These are phyloP conservation scores for Scorias spongiosa DNA, from an alignment of 2,329 filamentous ascomycete genomes.

Conservation along the genomic window DNA sequence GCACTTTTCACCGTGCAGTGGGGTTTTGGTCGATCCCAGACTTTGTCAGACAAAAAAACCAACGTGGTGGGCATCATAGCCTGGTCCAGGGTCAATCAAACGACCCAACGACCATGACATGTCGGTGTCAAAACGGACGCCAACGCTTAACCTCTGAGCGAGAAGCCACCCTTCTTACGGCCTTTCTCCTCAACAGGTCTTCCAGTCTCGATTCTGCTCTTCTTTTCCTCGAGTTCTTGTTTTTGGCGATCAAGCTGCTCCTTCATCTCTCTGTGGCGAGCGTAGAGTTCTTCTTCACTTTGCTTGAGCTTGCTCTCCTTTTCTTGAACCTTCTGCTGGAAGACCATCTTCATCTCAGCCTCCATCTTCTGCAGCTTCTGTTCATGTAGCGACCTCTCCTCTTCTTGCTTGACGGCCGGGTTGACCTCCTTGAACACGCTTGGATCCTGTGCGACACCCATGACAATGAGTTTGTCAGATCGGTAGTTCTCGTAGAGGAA, in stretches of 20 bases:
- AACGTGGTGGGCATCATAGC: too few relatives aligned
- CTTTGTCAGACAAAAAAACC: too few relatives aligned
- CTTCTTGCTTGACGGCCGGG: conserved; percentile 98
- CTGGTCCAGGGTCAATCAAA: too few relatives aligned
- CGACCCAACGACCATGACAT: too few relatives aligned
- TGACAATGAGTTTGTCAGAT: conserved; percentile 95
- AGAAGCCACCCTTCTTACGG: conserved; percentile 77
- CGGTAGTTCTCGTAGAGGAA: conserved; percentile 98
- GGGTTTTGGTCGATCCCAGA: too few relatives aligned
- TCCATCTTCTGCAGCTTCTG: conserved; percentile 99
- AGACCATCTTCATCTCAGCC: conserved; percentile 99
- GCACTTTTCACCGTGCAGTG: too few relatives aligned
- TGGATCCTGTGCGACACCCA: conserved; percentile 97
- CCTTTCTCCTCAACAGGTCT: conserved; percentile 92
- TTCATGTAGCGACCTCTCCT: conserved; percentile 94
- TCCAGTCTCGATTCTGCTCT: conserved; percentile 83
- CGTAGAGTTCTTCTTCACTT: conserved; percentile 97
- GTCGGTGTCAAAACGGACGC: not conserved
- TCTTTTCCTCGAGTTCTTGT: conserved; percentile 95
- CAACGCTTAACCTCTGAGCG: conserved; percentile 47
- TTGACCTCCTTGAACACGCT: conserved; percentile 99
- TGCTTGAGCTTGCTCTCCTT: conserved; percentile 99
- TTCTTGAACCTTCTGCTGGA: conserved; percentile 99
- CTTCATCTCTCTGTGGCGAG: conserved; percentile 98
- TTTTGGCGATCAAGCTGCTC: conserved; percentile 95